phyloP scores from a whole-genome alignment of 495 filamentous ascomycete genomes.

The Patellaria atrata region DNA sequence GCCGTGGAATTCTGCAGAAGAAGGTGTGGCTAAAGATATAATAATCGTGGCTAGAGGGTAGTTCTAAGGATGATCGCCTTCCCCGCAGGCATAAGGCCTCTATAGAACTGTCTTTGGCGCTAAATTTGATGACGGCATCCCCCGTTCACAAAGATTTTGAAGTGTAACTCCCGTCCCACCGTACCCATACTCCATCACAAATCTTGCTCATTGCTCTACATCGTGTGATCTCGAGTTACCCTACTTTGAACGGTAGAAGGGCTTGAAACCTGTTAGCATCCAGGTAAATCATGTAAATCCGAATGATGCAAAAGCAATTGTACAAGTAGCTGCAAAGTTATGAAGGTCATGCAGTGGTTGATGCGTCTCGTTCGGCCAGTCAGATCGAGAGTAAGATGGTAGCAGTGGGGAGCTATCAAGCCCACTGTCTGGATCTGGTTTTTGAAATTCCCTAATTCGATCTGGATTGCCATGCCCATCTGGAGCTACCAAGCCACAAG shows the following conservation, averaged over 20 bases:
- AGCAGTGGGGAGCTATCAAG: too few relatives aligned
- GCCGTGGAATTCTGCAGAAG: too few relatives aligned
- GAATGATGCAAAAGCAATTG: background rate
- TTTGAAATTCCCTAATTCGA: too few relatives aligned
- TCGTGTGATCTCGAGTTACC: background rate
- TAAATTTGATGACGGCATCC: background rate
- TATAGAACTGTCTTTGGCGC: too few relatives aligned
- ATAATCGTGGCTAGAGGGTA: too few relatives aligned
- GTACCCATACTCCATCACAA: conserved; percentile 6
- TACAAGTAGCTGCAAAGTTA: background rate
- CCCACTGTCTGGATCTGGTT: too few relatives aligned
- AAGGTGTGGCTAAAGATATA: too few relatives aligned
- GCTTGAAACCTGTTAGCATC: background rate
- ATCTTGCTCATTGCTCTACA: background rate
- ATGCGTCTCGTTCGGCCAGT: too few relatives aligned
- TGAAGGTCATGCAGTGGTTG: conserved; percentile 3
- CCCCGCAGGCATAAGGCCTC: too few relatives aligned
- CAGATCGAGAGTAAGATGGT: too few relatives aligned
- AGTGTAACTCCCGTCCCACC: background rate
- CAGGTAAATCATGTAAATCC: background rate
- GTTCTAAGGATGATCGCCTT: conserved; percentile 9
- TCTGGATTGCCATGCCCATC: too few relatives aligned
- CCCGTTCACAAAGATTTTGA: conserved; percentile 1
- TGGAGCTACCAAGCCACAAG: too few relatives aligned
- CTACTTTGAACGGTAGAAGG: background rate